Evolutionary conservation across 2,329 filamentous ascomycete genomes (phyloP), one percentile per base, ranked within the genome.

Genomic region (Colletotrichum simmondsii): DNA sequence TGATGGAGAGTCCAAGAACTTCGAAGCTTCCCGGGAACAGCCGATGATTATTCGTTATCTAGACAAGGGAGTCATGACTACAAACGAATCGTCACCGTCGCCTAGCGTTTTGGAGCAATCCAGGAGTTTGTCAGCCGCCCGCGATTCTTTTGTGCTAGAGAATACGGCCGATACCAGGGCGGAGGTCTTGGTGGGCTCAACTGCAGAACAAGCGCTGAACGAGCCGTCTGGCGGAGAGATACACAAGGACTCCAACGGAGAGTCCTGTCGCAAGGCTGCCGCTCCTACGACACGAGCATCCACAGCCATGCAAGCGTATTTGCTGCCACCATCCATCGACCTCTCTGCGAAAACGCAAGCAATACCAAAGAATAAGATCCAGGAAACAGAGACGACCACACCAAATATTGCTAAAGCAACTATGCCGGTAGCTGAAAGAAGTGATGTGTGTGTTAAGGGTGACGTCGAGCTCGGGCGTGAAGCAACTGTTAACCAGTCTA

Each of bases 41-140:
- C 46, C 42, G 5, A 22, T 2, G 3, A 75, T 77, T 22, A 28
- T 77, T 24, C 72, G 65, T 4, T 77, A 77, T 30, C 49, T 70
- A 12, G 77, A 78, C 32, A 72, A 73, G 49, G 72, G 69, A n/a
- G 62, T 73, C 3, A 76, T 68, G 61, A 65, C 66, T 26, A 60
- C 54, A 8, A 32, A 69, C 1, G 56, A 62, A 42, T 30, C 65
- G 52, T 10, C 22, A 14, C 37, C 26, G 7, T 10, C 49, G 12
- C 28, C 22, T 26, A 16, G 30, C 24, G 30, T 8, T 19, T 24
- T 24, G 24, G 10, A 64, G 46, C 12, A 49, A 35, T 32, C n/a
- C 28, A 14, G 19, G 30, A 54, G 4, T 54, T 7, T 42, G 30
- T 19, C n/a, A 42, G n/a, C 7, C 8, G n/a, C 4, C 3, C 12